Base-by-base conservation (phyloP, 2,329 filamentous ascomycete species). In the Ceratocystis huliohia region DNA sequence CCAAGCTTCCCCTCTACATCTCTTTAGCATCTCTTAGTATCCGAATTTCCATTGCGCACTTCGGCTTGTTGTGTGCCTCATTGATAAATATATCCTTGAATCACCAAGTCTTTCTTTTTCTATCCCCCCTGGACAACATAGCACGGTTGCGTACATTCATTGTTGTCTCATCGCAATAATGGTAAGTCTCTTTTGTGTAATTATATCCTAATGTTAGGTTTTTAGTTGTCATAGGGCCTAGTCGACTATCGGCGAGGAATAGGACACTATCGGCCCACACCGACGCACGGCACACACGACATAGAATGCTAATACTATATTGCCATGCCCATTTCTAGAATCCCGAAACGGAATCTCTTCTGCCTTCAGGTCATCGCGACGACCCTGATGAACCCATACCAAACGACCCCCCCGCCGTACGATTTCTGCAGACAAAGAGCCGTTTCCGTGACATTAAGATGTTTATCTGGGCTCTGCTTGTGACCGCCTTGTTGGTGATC, bases 391-490 rank as follows among this genome's bases (percentile, higher is more conserved):
- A 75, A 57, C 71, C 71, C 61, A 62, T 59, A 72, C 74, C 68
- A 25, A 64, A 30, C 33, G 30, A 44, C 22, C 46, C 50, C 8
- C 73, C 76, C 61, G 71, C 74, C 53, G 15, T 37, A n/a, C 28
- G 28, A 59, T 59, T 59, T 10, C 17, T 59, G 15, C 56, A 59
- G 17, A 59, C 56, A 10, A 59, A 59, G 56, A 73, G 73, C 68
- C 82, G 83, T 74, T 74, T 82, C 66, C 84, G 88, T 69, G 90
- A 96, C 74, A 75, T 89, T 64, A 82, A 87, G 28, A 78, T 96
- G 69, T 92, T 96, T 73, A 76, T 82, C 62, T 96, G 92, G 91
- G 91, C 91, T 4, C 76, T 94, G 17, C 71, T 93, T 28, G 91
- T 91, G 20, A 96, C 91, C 0, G 84, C 86, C 5, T 83, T 83